Conservation (phyloP, 352 stramenopile species). For the Phytophthora podocarpi region DNA sequence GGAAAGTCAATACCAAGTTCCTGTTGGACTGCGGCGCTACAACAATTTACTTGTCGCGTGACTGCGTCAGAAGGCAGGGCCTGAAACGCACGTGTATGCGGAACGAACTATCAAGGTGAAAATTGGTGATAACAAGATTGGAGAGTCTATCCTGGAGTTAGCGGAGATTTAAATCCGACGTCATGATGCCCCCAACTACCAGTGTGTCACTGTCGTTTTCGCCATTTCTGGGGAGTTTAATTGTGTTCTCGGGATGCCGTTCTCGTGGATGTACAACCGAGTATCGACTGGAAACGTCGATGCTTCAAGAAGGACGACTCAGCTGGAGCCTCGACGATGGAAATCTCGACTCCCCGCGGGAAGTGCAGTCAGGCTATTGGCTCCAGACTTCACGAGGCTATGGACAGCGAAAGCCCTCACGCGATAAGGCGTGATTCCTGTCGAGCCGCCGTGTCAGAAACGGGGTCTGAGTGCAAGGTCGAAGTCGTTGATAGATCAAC, state of each 20-base stretch:
- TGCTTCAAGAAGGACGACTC: neutral
- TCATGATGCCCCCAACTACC: neutral
- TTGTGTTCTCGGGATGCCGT: too few species aligned
- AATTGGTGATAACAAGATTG: conserved; percentile 15
- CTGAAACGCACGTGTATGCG: too few species aligned
- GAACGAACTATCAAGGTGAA: conserved; percentile 5
- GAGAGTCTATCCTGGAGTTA: too few species aligned
- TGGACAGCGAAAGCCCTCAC: neutral
- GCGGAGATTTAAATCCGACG: conserved; percentile 1
- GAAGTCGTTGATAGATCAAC: neutral
- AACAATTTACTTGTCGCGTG: too few species aligned
- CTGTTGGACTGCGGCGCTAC: conserved; percentile 10
- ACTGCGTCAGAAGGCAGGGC: too few species aligned
- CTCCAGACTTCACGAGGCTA: neutral
- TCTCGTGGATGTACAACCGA: too few species aligned
- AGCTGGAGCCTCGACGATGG: neutral
- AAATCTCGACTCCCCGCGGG: neutral
- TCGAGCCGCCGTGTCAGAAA: conserved; percentile 5
- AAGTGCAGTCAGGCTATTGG: neutral
- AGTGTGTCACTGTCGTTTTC: too few species aligned
- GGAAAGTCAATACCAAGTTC: too few species aligned
- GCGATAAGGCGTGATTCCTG: neutral
- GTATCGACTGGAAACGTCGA: conserved; percentile 9
- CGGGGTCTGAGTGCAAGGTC: neutral
- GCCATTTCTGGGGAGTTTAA: too few species aligned